These are phyloP conservation scores for Rhynchosporium secalis DNA, from an alignment of 2,329 filamentous ascomycete species.

Conservation along the genomic window DNA sequence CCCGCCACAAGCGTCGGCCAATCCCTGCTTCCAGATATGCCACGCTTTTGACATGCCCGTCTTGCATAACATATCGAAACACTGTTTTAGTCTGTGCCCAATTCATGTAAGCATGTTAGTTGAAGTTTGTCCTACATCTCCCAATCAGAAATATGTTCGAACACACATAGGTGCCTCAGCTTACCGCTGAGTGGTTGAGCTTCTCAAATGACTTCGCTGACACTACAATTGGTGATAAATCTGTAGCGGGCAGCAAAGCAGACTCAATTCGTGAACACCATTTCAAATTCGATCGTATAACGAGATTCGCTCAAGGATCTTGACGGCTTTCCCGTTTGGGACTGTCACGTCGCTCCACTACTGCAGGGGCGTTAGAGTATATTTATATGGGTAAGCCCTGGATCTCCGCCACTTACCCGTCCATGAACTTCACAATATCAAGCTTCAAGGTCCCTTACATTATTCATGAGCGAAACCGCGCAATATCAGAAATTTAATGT, in stretches of 20 bases:
- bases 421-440: background rate
- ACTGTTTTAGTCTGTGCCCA: constrained; percentile 1
- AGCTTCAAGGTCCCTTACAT: background rate
- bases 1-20: constrained; percentile 18
- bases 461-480: background rate
- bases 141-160: background rate
- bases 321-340: constrained; percentile 4
- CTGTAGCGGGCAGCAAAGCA: constrained; percentile 6
- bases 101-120: background rate
- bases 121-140: background rate
- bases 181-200: background rate
- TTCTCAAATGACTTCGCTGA: background rate
- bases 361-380: background rate
- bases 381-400: background rate
- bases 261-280: background rate
- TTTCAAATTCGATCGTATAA: background rate
- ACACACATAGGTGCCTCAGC: background rate
- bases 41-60: constrained; percentile 8
- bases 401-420: constrained; percentile 3
- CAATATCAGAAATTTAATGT: background rate
- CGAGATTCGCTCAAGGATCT: background rate
- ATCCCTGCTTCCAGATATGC: constrained; percentile 9
- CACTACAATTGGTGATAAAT: background rate
- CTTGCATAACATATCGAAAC: background rate
- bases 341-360: constrained; percentile 1